Evolutionary conservation across 1,284 basidiomycete genomes (phyloP).

Genomic region (Ustilago sp.): DNA sequence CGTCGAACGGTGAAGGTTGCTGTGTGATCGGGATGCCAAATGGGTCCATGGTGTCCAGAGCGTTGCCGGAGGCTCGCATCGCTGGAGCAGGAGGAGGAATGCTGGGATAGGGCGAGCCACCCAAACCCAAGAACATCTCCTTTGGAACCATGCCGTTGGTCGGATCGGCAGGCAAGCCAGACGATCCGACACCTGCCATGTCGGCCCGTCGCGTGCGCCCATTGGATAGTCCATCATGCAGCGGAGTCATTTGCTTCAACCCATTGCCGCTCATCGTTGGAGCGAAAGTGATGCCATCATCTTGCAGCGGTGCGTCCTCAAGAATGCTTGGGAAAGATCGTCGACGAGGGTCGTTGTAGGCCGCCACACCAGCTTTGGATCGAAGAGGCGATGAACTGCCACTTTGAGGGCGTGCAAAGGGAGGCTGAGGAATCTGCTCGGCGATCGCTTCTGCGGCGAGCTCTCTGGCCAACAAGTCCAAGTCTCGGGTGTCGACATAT

Average conservation of each 20-base stretch:
- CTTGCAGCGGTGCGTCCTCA: constrained; percentile 41
- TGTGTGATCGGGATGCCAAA: constrained; percentile 53
- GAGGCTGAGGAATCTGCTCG: constrained; percentile 39
- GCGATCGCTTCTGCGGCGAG: constrained; percentile 59
- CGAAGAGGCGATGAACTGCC: constrained; percentile 47
- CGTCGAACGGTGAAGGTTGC: constrained; percentile 50
- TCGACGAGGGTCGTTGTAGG: constrained; percentile 40
- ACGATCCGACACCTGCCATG: background rate
- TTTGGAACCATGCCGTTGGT: constrained; percentile 31
- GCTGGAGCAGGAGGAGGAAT: constrained; percentile 21
- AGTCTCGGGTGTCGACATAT: constrained; percentile 56
- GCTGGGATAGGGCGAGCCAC: constrained; percentile 56
- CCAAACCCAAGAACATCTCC: constrained; percentile 59
- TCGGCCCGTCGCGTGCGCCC: constrained; percentile 11
- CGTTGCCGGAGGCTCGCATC: background rate
- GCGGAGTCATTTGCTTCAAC: constrained; percentile 41
- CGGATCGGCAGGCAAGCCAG: constrained; percentile 17
- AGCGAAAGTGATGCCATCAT: constrained; percentile 22
- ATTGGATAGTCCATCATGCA: constrained; percentile 6
- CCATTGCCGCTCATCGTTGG: constrained; percentile 5
- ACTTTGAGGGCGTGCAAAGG: constrained; percentile 44
- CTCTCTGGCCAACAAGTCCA: constrained; percentile 57
- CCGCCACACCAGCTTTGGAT: constrained; percentile 20
- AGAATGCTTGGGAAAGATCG: constrained; percentile 52
- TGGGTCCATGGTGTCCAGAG: constrained; percentile 39